A percentile compares a stretch with the other conserved stretches of the same genome.
Evolutionary conservation across 768 basidiomycete species (phyloP).

Genomic region (Rubroboletus pulcherrimus): DNA sequence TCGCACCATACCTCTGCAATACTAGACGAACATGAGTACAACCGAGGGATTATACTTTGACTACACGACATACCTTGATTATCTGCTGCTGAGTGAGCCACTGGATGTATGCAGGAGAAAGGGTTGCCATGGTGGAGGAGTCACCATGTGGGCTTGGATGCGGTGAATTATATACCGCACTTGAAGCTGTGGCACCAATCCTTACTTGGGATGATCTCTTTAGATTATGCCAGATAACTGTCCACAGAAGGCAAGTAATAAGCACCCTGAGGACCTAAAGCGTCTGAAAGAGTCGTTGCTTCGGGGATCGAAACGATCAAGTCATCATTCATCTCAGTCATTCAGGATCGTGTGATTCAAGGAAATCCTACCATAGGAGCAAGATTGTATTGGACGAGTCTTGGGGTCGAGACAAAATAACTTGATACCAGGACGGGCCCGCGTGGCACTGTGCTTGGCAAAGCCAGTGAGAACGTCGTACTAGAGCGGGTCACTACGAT

Average conservation of each 20-base stretch:
- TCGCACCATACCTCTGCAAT: constrained; percentile 2
- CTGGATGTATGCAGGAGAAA: not conserved
- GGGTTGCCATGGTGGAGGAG: not conserved
- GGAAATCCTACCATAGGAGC: too few relatives aligned
- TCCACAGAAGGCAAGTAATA: not conserved
- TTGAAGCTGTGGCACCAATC: not conserved
- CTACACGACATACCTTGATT: constrained; percentile 1
- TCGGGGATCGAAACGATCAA: not conserved
- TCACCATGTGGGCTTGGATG: not conserved
- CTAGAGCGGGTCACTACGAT: too few relatives aligned
- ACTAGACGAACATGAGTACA: not conserved
- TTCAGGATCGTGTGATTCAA: not conserved
- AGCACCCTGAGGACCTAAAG: not conserved
- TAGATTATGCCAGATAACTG: not conserved
- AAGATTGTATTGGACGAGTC: too few relatives aligned
- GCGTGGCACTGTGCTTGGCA: too few relatives aligned
- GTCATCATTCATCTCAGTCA: not conserved
- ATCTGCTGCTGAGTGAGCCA: constrained; percentile 7
- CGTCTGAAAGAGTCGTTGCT: not conserved
- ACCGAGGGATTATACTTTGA: too few relatives aligned
- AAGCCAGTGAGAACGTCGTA: too few relatives aligned
- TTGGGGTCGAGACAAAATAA: too few relatives aligned
- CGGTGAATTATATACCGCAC: not conserved
- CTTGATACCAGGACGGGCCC: too few relatives aligned
- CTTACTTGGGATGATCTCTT: not conserved